Conservation (phyloP, 176 grass and related monocot genomes). For the Pontederia crassipes region DNA sequence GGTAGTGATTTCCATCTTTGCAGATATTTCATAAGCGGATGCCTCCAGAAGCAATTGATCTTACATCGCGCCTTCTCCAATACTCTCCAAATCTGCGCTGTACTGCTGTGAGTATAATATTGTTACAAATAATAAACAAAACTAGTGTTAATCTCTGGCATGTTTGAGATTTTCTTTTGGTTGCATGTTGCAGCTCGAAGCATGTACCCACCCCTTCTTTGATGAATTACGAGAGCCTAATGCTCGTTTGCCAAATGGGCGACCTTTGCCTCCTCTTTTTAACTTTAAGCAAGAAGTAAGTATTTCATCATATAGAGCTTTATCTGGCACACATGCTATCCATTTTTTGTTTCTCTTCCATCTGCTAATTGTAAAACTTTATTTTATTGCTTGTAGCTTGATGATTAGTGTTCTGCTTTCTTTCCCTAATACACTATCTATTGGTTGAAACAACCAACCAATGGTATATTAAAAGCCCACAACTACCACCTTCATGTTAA, state of each 20-base stretch:
- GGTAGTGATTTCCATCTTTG: neutral
- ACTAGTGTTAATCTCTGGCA: neutral
- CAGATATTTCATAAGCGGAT: slow-evolving; percentile 19
- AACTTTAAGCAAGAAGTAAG: slow-evolving; percentile 80
- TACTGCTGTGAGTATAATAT: neutral
- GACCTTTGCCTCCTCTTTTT: slow-evolving; percentile 55
- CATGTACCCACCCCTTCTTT: slow-evolving; percentile 59
- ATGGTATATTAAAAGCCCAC: too few relatives aligned
- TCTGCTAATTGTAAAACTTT: neutral
- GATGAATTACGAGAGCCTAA: slow-evolving; percentile 62
- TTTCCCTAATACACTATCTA: too few relatives aligned
- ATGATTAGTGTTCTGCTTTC: neutral
- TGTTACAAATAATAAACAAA: too few relatives aligned
- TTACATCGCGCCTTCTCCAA: slow-evolving; percentile 13
- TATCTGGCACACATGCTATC: neutral
- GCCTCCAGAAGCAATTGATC: slow-evolving; percentile 20
- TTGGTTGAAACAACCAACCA: too few relatives aligned
- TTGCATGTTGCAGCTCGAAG: slow-evolving; percentile 42
- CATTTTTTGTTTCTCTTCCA: neutral
- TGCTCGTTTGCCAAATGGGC: slow-evolving; percentile 62
- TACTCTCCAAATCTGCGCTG: slow-evolving; percentile 13
- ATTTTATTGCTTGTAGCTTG: neutral
- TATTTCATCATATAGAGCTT: neutral
- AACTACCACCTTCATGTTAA: too few relatives aligned
- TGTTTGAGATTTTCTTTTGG: neutral